Percentiles rank a stretch among this genome's conserved stretches.
Conservation (phyloP, 331 rosid genomes). For the Pyrus hybrid region DNA sequence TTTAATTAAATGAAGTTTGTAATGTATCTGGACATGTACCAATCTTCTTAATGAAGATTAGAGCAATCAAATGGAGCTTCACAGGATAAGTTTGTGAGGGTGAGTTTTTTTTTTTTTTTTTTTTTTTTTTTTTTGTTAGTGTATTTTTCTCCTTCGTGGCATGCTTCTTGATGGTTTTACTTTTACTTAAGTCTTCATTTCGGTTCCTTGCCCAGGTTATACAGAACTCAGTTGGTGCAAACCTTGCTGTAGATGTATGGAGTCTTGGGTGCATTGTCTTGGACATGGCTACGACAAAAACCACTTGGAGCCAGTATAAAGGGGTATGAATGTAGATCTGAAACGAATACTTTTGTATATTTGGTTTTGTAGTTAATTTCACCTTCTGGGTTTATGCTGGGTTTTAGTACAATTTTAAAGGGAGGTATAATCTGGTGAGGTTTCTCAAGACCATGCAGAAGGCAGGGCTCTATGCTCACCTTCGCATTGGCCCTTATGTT, state of each 20-base stretch:
- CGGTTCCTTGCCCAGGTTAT: conserved; percentile 53
- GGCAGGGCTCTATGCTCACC: too few species aligned
- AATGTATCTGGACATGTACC: too few species aligned
- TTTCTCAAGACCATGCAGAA: too few species aligned
- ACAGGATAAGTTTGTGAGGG: neutral
- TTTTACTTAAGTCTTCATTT: neutral
- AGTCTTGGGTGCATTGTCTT: conserved; percentile 98
- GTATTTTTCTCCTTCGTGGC: conserved; percentile 3
- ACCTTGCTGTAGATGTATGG: conserved; percentile 96
- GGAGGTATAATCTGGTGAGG: too few species aligned
- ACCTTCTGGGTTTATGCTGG: too few species aligned
- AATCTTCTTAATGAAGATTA: too few species aligned
- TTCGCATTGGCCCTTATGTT: too few species aligned
- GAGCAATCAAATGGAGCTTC: too few species aligned
- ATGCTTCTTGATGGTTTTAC: conserved; percentile 15
- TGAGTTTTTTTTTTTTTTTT: conserved; percentile 1
- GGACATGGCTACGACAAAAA: conserved; percentile 90
- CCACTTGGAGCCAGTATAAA: conserved; percentile 97
- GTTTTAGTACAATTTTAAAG: too few species aligned
- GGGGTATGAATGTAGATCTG: conserved; percentile 49
- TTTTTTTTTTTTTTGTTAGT: conserved; percentile 17
- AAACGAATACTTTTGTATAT: too few species aligned
- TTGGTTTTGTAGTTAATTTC: too few species aligned
- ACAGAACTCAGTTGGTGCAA: conserved; percentile 62
- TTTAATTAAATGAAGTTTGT: too few species aligned